Evolutionary conservation across 2,329 filamentous ascomycete species (phyloP), one percentile per base, ranked within the genome.

Genomic region (Xylaria sp.): DNA sequence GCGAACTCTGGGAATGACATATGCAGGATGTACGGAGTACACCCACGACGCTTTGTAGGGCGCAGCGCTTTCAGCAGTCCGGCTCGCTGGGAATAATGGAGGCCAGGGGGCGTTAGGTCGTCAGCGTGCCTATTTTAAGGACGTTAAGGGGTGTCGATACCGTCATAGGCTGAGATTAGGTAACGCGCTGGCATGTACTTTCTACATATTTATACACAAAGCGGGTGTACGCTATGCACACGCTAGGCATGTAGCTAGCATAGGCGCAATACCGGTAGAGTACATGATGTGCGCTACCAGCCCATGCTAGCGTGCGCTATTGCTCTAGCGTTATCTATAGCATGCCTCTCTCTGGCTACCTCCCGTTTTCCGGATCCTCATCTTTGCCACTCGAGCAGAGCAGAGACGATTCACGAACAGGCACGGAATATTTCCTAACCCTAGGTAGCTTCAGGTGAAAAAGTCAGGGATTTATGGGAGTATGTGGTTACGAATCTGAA

Each of bases 61-160:
- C 23, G 63, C 63, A 61, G 61, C 59, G 56, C 47, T 57, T 61
- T 63, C 58, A 62, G 62, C 23, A 30, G 23, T 30, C 23, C 23
- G 23, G 23, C 23, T 34, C 42, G 54, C 39, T 52, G 54, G 39
- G 48, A 46, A 52, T 57, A 37, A 55, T 59, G 59, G 62, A 23
- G 42, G 39, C 18, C 34, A 42, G 56, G 51, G 51, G 50, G 57
- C 39, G 48, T 60, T 64, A 62, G 58, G 58, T 63, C 58, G 59
- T 64, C 54, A 59, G 55, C 60, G 7, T 50, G 8, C 48, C 48
- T 50, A 50, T 30, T 30, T 42, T 10, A 9, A 10, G 13, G 37
- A 7, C 13, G 13, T 42, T 42, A 46, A 46, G 42, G 42, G 42
- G 13, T 46, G 42, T 16, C 13, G 10, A 46, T 46, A 46, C 5